phyloP scores from a whole-genome alignment of 2,329 filamentous ascomycete genomes.

The Cladosporium velox region DNA sequence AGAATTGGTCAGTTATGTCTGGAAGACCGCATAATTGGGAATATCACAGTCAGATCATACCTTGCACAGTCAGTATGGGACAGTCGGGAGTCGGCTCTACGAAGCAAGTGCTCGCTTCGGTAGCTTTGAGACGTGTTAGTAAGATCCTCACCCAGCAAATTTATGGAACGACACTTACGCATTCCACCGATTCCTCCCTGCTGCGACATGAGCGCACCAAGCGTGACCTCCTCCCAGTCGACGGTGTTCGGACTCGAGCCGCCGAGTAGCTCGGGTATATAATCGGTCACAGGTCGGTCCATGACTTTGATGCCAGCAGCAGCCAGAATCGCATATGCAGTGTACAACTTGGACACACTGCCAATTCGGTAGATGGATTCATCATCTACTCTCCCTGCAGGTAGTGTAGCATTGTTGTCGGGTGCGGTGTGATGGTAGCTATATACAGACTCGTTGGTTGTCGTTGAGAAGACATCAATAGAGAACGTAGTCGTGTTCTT shows the following conservation, averaged over 20 bases:
- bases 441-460: constrained; percentile 37
- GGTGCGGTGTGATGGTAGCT: constrained; percentile 37
- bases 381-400: constrained; percentile 16
- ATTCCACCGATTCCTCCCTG: constrained; percentile 1
- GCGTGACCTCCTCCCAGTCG: constrained; percentile 23
- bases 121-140: not conserved
- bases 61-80: not conserved
- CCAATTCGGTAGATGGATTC: constrained; percentile 21
- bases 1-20: not conserved
- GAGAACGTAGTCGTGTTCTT: constrained; percentile 42
- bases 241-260: not conserved
- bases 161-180: not conserved
- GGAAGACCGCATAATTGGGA: no score
- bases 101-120: not conserved
- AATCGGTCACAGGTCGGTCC: constrained; percentile 14
- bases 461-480: constrained; percentile 43
- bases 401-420: constrained; percentile 10
- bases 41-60: not conserved
- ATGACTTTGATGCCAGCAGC: constrained; percentile 1
- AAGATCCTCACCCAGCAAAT: not conserved
- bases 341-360: constrained; percentile 23
- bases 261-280: constrained; percentile 13
- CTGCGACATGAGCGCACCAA: constrained; percentile 21
- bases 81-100: not conserved
- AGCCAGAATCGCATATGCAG: constrained; percentile 31